Evolutionary conservation across 2,329 filamentous ascomycete genomes (phyloP).

Genomic region (Pseudodiploospora longispora): DNA sequence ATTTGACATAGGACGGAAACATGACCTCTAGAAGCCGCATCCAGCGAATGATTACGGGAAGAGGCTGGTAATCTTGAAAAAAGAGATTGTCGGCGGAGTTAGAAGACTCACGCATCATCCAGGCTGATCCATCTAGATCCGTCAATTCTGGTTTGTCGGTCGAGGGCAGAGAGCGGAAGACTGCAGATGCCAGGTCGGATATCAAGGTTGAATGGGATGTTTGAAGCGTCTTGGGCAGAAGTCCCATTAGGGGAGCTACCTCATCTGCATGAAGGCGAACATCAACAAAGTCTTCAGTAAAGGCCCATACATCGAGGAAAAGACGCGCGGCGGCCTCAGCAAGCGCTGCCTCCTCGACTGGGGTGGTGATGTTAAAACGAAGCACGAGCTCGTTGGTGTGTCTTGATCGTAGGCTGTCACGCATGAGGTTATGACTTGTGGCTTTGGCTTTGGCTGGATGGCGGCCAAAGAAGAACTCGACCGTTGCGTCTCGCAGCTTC

Average conservation of each 20-base stretch:
- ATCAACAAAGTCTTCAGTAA: constrained; percentile 74
- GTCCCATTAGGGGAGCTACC: constrained; percentile 66
- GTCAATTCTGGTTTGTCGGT: constrained; percentile 10
- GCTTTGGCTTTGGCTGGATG: constrained; percentile 24
- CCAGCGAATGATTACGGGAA: constrained; percentile 79
- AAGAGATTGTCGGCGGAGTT: constrained; percentile 63
- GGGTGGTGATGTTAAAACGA: constrained; percentile 70
- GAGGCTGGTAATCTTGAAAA: constrained; percentile 85
- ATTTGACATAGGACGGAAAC: constrained; percentile 72
- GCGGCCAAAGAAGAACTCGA: constrained; percentile 43
- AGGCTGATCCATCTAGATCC: constrained; percentile 19
- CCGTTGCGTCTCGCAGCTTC: constrained; percentile 41
- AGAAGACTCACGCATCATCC: constrained; percentile 21
- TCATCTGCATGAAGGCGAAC: constrained; percentile 70
- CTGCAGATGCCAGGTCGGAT: constrained; percentile 67
- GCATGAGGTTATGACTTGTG: constrained; percentile 10
- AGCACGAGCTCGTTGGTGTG: constrained; percentile 83
- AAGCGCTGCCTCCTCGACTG: constrained; percentile 61
- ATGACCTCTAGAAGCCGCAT: constrained; percentile 84
- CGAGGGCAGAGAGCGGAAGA: constrained; percentile 46
- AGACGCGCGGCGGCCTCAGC: constrained; percentile 66
- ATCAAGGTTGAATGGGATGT: constrained; percentile 68
- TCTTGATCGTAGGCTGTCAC: constrained; percentile 29
- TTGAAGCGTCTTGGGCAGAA: constrained; percentile 69
- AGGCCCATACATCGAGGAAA: constrained; percentile 87